Evolutionary conservation across 768 basidiomycete species (phyloP).

Genomic region (Dioszegia crocea): DNA sequence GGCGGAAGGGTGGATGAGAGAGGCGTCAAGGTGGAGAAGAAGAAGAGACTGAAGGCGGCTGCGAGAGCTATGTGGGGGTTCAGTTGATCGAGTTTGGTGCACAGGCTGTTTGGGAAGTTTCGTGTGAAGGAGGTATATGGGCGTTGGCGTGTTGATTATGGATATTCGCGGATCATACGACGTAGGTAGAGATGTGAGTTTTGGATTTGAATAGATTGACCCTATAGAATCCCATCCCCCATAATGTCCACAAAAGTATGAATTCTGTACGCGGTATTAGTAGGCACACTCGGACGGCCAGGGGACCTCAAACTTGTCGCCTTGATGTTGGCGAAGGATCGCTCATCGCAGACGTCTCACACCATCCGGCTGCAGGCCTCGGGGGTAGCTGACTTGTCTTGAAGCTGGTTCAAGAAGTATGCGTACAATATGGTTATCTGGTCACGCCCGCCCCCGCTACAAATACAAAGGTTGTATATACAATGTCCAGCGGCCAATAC

Average conservation of each 20-base stretch:
- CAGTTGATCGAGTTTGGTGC: not conserved
- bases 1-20: constrained; percentile 24
- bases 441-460: no score
- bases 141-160: no score
- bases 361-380: no score
- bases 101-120: not conserved
- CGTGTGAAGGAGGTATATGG: not conserved
- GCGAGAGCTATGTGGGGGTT: constrained; percentile 31
- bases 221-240: no score
- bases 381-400: not conserved
- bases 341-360: no score
- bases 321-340: no score
- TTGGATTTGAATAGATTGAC: not conserved
- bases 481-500: not conserved
- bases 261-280: not conserved
- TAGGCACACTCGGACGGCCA: no score
- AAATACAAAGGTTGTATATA: not conserved
- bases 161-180: no score
- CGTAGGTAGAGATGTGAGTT: no score
- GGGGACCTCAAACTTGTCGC: no score
- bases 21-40: constrained; percentile 35
- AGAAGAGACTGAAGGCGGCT: constrained; percentile 27
- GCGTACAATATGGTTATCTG: no score
- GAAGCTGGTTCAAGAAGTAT: not conserved
- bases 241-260: no score